Evolutionary conservation across 192 early-diverging fungal species (phyloP), one percentile per base, ranked within the genome.

Genomic region (Obelidium mucronatum): DNA sequence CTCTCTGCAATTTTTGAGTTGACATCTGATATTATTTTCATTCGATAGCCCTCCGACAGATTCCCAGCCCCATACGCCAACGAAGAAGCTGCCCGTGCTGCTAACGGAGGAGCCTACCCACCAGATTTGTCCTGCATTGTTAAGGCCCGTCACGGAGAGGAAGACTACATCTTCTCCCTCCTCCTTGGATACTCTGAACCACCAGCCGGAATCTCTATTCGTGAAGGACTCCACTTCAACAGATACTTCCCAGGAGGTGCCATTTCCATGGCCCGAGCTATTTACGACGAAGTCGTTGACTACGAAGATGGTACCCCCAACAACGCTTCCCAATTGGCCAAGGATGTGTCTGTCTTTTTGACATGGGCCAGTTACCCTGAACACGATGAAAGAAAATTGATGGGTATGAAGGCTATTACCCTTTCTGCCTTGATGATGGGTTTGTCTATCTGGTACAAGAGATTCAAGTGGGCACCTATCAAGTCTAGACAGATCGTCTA

Each of bases 211-310:
- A 90, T 99, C 64, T 88, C 90, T 67, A 79, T 99, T 58, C 93
- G 95, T 82, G 95, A 97, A 78, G 97, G 96, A 67, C 88, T 99
- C 24, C 94, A 97, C 91, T 99, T 95, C 90, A 99, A 99, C 91
- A 94, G 95, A 48, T 99, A 97, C 88, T 99, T 99, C 93, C 97
- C 95, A 24, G 96, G 97, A 55, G 96, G 96, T 76, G 93, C 96
- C 62, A 99, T 99, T 82, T 89, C 90, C 65, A 99, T 99, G 96
- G 97, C 95, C 39, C 92, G 94, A 75, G 86, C 92, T 66, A 82
- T 99, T 59, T 99, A 91, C 84, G 97, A 99, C 74, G 97, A 93
- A 61, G 85, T 95, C 28, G 92, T 96, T 28, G 96, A 99, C 77
- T 99, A 93, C 78, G 96, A 99, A 63, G 97, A 99, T 80, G 97